Percentiles rank a stretch among this genome's conserved stretches.
These are phyloP conservation scores for Fomitiporia mediterranea DNA, from an alignment of 1,284 basidiomycete species.

Conservation along the genomic window DNA sequence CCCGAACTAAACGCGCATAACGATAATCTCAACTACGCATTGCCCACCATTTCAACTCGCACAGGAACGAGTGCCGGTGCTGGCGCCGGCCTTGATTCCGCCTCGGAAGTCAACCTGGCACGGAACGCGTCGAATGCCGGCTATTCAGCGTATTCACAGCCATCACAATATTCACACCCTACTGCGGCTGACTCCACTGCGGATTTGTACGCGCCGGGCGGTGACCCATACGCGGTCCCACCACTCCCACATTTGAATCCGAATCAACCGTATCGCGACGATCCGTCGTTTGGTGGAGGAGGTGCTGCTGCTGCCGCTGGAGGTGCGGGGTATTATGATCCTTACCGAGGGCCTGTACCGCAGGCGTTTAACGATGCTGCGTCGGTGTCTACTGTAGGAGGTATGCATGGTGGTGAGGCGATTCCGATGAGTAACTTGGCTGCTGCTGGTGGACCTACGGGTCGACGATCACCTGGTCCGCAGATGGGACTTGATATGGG, in stretches of 20 bases:
- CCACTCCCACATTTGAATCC: slow-evolving; percentile 81
- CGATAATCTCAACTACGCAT: slow-evolving; percentile 42
- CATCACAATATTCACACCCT: slow-evolving; percentile 25
- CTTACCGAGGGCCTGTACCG: slow-evolving; percentile 69
- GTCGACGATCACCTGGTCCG: slow-evolving; percentile 42
- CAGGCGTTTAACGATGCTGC: slow-evolving; percentile 50
- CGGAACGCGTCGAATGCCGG: slow-evolving; percentile 38
- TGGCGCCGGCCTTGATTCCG: slow-evolving; percentile 52
- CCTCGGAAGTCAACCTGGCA: slow-evolving; percentile 51
- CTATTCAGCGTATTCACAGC: slow-evolving; percentile 27
- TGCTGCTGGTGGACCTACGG: slow-evolving; percentile 40
- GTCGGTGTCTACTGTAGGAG: slow-evolving; percentile 24
- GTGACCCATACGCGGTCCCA: slow-evolving; percentile 75
- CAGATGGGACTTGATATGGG: slow-evolving; percentile 38
- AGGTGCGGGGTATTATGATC: slow-evolving; percentile 59
- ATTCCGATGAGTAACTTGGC: slow-evolving; percentile 76
- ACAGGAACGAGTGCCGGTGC: slow-evolving; percentile 42
- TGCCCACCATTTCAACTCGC: slow-evolving; percentile 49
- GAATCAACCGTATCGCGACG: slow-evolving; percentile 65
- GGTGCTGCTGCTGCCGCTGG: too few species aligned
- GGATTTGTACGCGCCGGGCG: slow-evolving; percentile 36
- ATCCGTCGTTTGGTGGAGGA: slow-evolving; percentile 51
- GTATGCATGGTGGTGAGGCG: slow-evolving; percentile 39
- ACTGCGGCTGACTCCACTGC: slow-evolving; percentile 48
- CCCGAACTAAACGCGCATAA: slow-evolving; percentile 69